Base-by-base conservation (phyloP, 2,329 filamentous ascomycete species). In the Neoscytalidium dimidiatum region DNA sequence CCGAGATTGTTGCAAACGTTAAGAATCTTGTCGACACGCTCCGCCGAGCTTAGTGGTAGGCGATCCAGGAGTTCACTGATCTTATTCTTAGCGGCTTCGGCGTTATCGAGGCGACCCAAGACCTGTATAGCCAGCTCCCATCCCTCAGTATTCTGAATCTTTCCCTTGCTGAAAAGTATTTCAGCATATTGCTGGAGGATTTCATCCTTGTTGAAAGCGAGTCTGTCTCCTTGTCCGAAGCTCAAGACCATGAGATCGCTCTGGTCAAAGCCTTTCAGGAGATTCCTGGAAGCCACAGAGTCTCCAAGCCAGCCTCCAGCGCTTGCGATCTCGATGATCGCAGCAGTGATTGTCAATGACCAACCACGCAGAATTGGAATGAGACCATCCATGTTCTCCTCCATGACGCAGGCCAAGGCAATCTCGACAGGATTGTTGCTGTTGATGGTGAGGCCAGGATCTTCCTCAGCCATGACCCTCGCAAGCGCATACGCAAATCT, bases 121-220 rank as follows among this genome's bases (percentile, higher is more conserved):
- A 97, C 86, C 66, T 92, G 88, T 48, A 97, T 88, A 0, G 93
- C 91, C 73, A 97, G 80, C 79, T 97, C 92, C 94, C 94, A 98
- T 23, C 64, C 64, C 19, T 66, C 64, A 8, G 57, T 71, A 19
- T 66, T 57, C 14, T 53, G 19, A 6, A 71, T 70, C 21, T 68
- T 69, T 44, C 73, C 74, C 62, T 84, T 80, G 14, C 70, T 65
- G 5, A 79, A 73, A 1, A 90, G 83, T 21, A 94, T 75, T 26
- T 88, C 84, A 0, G 94, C 91, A 75, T 97, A 98, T 53, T 87
- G 81, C 6, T 89, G 85, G 6, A 97, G 82, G 3, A 94, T 87
- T 35, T 90, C 88, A 74, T 97, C 93, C 74, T 94, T 93, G 67
- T 89, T 88, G 7, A 92, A 83, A 66, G 87, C 84, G 53, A 84